Evolutionary conservation across 495 filamentous ascomycete species (phyloP), one percentile per base, ranked within the genome.

Genomic region (Letharia lupina): DNA sequence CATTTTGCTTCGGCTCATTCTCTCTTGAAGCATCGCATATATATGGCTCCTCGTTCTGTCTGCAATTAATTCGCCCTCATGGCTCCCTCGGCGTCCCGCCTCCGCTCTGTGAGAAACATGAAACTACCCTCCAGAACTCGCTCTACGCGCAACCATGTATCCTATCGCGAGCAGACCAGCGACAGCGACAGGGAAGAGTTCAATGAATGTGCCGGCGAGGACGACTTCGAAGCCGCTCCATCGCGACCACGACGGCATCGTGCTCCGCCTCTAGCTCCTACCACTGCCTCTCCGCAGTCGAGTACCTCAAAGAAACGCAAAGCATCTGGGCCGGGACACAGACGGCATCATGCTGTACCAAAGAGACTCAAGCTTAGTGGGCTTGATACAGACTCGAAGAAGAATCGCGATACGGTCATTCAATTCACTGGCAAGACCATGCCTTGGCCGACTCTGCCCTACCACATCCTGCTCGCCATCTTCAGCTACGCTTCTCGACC

Each of bases 391-490:
- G 41, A 54, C 6, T n/a, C 13, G 3, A 10, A 67, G 40, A 66
- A 10, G 5, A 41, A 42, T 28, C 67, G 64, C 12, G 65, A 69
- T 9, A 37, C 60, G 16, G 59, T 67, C 3, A 70, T 73, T 35
- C n/a, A 76, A 20, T 67, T 69, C 35, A 77, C 81, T 37, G 77
- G 78, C 18, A 77, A 76, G 37, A 84, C 84, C 45, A 89, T 86
- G 50, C 78, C 83, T 7, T 96, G 90, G 90, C 74, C 82, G 13
- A 82, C 76, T 1, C 75, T 95, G 6, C 90, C 90, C 2, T 91
- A 93, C 67, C 81, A 89, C 31, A 77, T 94, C 4, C 81, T 90
- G 28, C 73, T 88, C 18, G 78, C 86, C 42, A 84, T 93, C 59
- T 91, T 96, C 70, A 67, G 80, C 57, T 83, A 80, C 66, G 86